These are phyloP conservation scores for Euphorbia tirucalli DNA, from an alignment of 345 rosid genomes.

Conservation along the genomic window DNA sequence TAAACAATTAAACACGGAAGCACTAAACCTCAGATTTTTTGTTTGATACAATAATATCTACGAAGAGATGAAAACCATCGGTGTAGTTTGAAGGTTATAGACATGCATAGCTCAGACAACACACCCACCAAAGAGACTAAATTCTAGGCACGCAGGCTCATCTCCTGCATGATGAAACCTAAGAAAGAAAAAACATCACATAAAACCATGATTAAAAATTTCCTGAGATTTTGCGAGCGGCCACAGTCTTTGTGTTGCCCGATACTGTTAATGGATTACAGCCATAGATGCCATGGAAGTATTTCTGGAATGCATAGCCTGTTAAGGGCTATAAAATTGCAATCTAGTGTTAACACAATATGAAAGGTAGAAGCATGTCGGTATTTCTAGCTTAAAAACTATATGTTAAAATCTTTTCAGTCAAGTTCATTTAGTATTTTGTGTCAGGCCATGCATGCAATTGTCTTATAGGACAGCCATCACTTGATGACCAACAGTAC, in stretches of 20 bases:
- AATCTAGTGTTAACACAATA: neutral
- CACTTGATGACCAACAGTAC: slow-evolving; percentile 52
- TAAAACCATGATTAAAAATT: too few relatives aligned
- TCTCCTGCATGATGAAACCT: too few relatives aligned
- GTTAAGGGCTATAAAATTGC: neutral
- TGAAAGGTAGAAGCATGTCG: neutral
- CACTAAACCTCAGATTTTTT: neutral
- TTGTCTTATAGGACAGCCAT: slow-evolving; percentile 58
- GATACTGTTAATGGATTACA: too few relatives aligned
- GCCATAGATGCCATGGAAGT: too few relatives aligned
- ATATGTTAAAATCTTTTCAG: neutral
- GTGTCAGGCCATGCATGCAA: slow-evolving; percentile 51
- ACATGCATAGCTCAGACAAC: neutral
- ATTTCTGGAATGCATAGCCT: too few relatives aligned
- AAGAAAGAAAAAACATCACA: too few relatives aligned
- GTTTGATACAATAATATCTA: neutral
- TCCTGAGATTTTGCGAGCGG: too few relatives aligned
- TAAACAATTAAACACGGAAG: neutral
- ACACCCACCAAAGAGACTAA: neutral
- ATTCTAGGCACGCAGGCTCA: slow-evolving; percentile 8
- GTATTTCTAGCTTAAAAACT: too few relatives aligned
- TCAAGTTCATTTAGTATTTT: slow-evolving; percentile 12
- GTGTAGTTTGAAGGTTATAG: neutral
- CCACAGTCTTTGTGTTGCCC: too few relatives aligned
- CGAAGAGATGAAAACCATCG: neutral